Evolutionary conservation across 2,329 filamentous ascomycete genomes (phyloP).

Genomic region (Orbilia ellipsospora): DNA sequence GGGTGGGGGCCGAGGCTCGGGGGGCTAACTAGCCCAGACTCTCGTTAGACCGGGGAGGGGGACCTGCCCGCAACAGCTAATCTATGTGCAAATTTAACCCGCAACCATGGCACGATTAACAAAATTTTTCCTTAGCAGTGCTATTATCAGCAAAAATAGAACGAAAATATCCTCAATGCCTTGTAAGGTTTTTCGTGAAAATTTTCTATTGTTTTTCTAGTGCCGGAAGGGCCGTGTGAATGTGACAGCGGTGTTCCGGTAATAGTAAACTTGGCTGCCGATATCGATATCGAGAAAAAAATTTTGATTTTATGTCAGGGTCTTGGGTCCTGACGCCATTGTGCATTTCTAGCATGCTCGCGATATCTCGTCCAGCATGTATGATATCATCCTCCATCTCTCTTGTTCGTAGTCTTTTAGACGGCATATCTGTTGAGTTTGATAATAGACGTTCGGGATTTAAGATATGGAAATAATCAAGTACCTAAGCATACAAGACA

Average conservation of each 20-base stretch:
- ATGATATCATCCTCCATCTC: no score
- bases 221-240: constrained; percentile 31
- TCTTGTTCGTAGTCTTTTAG: no score
- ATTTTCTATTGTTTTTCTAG: constrained; percentile 44
- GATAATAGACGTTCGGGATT: no score
- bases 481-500: no score
- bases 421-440: no score
- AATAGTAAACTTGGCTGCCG: constrained; percentile 17
- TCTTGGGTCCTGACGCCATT: constrained; percentile 42
- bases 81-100: constrained; percentile 22
- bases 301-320: constrained; percentile 1
- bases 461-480: no score
- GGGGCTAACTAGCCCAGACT: neutral
- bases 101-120: constrained; percentile 22
- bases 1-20: constrained; percentile 35
- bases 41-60: neutral
- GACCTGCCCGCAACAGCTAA: constrained; percentile 47
- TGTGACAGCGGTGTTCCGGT: constrained; percentile 16
- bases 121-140: constrained; percentile 36
- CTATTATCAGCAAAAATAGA: constrained; percentile 27
- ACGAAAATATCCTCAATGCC: constrained; percentile 12
- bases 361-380: constrained; percentile 10
- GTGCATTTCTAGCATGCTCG: constrained; percentile 20
- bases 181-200: constrained; percentile 18
- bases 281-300: constrained; percentile 14